Evolutionary conservation across 1,284 basidiomycete genomes (phyloP), one percentile per base, ranked within the genome.

Genomic region (Apiotrichum gamsii): DNA sequence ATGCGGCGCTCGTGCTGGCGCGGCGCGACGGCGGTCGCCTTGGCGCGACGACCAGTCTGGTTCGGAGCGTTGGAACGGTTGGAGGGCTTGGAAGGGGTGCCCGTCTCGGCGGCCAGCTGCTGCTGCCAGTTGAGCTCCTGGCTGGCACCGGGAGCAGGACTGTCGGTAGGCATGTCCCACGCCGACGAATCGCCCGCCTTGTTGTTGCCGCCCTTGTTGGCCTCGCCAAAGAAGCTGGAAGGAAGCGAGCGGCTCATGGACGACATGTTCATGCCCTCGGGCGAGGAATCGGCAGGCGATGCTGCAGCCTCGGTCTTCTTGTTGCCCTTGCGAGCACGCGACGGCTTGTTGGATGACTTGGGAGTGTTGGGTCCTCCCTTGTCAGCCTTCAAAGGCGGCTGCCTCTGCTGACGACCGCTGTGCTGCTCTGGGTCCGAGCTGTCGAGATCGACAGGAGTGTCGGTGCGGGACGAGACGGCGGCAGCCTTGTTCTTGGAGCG

Each of bases 41-140:
- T 49, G 33, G 16, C 49, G 37, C 6, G 49, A 45, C 29, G 62
- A 48, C 20, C 33, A 10, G 34, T 54, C 57, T 1, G 47, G 18
- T 4, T 32, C 6, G 6, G 6, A 28, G 6, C 21, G 28, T 47
- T 29, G 19, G 45, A 31, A 18, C 45, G 31, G 45, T 29, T 45
- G 40, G 49, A 44, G n/a, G 47, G 48, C 35, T 52, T 42, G 39
- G 47, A 41, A 4, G 51, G 39, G 8, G 47, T 49, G 15, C 31
- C 45, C n/a, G n/a, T n/a, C 35, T 51, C 39, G 43, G 49, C 51
- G 36, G 57, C 52, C 3, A 68, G 57, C 43, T 62, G 59, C 50
- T 70, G 68, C 47, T 67, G 65, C 65, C 67, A 69, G 61, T 65
- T 70, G 16, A 65, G 50, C 19, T 54, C 56, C 49, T 65, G 57